These are phyloP conservation scores for Colletotrichum sp. DNA, from an alignment of 2,329 filamentous ascomycete species.

Conservation along the genomic window DNA sequence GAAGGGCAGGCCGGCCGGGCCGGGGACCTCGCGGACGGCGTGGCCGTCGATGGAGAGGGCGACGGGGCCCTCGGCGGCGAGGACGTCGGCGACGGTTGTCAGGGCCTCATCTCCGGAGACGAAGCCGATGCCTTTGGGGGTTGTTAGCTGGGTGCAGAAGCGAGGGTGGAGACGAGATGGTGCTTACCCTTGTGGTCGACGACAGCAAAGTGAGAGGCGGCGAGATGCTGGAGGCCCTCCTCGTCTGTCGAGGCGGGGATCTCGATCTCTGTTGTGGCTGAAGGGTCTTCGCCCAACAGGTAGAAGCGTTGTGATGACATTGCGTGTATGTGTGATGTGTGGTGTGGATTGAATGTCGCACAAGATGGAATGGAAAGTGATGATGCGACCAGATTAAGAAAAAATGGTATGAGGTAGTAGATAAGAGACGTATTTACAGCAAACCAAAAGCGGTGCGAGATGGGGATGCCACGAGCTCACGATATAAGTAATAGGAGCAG, in stretches of 20 bases:
- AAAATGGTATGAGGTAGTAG: neutral
- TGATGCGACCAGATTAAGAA: neutral
- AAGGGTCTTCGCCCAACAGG: slow-evolving; percentile 44
- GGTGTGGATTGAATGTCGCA: neutral
- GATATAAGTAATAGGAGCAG: neutral
- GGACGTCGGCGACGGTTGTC: slow-evolving; percentile 37
- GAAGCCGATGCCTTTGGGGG: slow-evolving; percentile 39
- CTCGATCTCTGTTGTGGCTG: slow-evolving; percentile 40
- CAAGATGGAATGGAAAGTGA: neutral
- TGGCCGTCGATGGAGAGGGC: slow-evolving; percentile 54
- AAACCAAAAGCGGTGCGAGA: neutral
- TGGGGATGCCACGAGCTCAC: slow-evolving; percentile 1
- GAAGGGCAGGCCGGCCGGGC: slow-evolving; percentile 51
- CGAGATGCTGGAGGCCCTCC: slow-evolving; percentile 41
- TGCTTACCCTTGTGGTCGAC: slow-evolving; percentile 43
- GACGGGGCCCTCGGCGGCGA: slow-evolving; percentile 35
- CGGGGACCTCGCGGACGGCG: slow-evolving; percentile 52
- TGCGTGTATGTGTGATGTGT: neutral
- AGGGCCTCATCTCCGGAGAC: slow-evolving; percentile 33
- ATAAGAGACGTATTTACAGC: neutral
- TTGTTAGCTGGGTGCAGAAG: neutral
- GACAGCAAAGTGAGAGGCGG: slow-evolving; percentile 47
- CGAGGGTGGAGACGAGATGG: neutral
- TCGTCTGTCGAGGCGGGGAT: slow-evolving; percentile 36
- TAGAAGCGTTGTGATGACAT: slow-evolving; percentile 46